A percentile compares a stretch with the other conserved stretches of the same genome.
Evolutionary conservation across 192 early-diverging fungal species (phyloP).

Genomic region (Entomortierella chlamydospora): DNA sequence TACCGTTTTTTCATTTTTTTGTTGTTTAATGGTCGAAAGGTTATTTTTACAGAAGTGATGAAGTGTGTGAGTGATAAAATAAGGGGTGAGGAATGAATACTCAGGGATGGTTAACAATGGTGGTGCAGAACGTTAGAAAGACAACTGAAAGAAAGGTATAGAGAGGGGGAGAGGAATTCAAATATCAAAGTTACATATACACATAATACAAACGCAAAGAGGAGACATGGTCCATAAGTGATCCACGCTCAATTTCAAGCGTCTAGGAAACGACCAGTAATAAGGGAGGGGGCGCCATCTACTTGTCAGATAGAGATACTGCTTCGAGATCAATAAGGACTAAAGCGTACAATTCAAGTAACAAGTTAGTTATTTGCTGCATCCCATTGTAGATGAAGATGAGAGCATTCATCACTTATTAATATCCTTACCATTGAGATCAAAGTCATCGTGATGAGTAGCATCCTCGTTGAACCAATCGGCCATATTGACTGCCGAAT

Average conservation of each 20-base stretch:
- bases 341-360: neutral
- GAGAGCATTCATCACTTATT: no score
- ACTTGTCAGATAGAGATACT: slow-evolving; percentile 13
- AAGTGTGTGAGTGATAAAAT: neutral
- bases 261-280: neutral
- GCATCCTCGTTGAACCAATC: slow-evolving; percentile 10
- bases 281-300: neutral
- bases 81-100: neutral
- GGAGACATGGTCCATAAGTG: neutral
- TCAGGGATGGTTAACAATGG: no score
- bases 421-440: neutral
- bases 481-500: neutral
- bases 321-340: slow-evolving; percentile 26
- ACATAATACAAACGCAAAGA: slow-evolving; percentile 1
- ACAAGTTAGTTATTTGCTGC: no score
- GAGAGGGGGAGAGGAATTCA: neutral
- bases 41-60: slow-evolving; percentile 1
- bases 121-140: no score
- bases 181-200: slow-evolving; percentile 1
- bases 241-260: neutral
- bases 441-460: slow-evolving; percentile 4
- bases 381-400: no score
- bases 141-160: neutral
- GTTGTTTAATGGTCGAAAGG: neutral
- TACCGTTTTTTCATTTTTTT: neutral